These are phyloP conservation scores for Escovopsis sp. DNA, from an alignment of 2,329 filamentous ascomycete genomes.

Conservation along the genomic window DNA sequence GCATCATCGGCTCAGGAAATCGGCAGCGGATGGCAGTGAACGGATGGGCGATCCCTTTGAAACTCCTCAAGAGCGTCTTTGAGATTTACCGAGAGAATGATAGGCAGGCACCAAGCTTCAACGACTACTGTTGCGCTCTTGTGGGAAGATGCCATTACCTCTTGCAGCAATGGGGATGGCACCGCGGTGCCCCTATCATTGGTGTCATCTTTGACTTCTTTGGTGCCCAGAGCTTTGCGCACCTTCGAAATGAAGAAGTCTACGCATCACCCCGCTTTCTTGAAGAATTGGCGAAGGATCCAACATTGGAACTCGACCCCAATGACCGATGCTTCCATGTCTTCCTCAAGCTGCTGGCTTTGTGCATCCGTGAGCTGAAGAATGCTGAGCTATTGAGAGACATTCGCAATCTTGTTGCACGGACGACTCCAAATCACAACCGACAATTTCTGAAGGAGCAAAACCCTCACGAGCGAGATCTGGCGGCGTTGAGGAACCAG, in stretches of 20 bases:
- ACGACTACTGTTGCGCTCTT: conserved; percentile 46
- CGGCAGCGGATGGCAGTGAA: conserved; percentile 24
- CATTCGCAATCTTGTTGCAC: conserved; percentile 44
- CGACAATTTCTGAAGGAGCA: conserved; percentile 50
- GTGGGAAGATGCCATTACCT: conserved; percentile 48
- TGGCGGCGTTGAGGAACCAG: conserved; percentile 52
- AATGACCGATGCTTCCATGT: conserved; percentile 53
- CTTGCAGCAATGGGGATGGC: conserved; percentile 52
- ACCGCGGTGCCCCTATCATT: conserved; percentile 39
- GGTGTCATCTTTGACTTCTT: conserved; percentile 55
- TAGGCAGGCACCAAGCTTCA: conserved; percentile 46
- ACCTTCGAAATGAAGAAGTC: conserved; percentile 50
- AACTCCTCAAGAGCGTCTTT: conserved; percentile 41
- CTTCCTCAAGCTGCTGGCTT: conserved; percentile 48
- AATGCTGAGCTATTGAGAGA: conserved; percentile 37
- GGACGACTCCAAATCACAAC: conserved; percentile 51
- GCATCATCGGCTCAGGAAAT: conserved; percentile 27
- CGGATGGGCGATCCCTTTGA: conserved; percentile 47
- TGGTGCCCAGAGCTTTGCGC: conserved; percentile 43
- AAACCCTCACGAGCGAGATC: conserved; percentile 41
- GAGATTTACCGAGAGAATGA: conserved; percentile 40
- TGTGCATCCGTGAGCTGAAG: conserved; percentile 38
- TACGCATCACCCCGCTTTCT: conserved; percentile 47
- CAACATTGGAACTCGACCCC: conserved; percentile 33
- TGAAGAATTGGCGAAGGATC: conserved; percentile 33